A percentile compares a stretch with the other conserved stretches of the same genome.
phyloP scores from a whole-genome alignment of 441 rosid genomes.

The Flueggea neowawraea region DNA sequence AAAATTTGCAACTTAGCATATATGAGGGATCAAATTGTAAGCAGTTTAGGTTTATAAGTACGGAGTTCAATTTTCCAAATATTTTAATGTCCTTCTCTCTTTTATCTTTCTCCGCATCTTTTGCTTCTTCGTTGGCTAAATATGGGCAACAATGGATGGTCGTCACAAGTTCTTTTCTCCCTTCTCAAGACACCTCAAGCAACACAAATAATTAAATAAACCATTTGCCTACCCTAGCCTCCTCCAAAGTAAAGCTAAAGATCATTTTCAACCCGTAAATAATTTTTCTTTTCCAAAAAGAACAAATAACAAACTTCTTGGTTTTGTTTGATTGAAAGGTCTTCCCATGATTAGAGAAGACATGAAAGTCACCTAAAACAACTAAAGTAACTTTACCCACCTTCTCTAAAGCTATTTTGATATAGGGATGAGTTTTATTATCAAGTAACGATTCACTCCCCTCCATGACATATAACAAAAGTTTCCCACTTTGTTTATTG shows the following conservation, averaged over 20 bases:
- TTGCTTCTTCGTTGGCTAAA: constrained; percentile 14
- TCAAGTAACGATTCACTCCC: neutral
- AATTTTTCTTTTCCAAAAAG: neutral
- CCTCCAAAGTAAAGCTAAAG: neutral
- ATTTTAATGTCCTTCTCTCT: neutral
- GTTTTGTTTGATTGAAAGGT: neutral
- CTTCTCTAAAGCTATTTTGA: neutral
- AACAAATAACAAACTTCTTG: neutral
- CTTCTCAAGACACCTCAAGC: constrained; percentile 45
- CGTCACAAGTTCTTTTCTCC: constrained; percentile 43
- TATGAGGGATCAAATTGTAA: too few species aligned
- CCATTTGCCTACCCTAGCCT: neutral
- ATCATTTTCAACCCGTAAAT: too few species aligned
- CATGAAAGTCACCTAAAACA: too few species aligned
- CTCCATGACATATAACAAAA: neutral
- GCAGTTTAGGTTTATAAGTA: too few species aligned
- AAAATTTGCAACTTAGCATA: too few species aligned
- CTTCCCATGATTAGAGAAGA: too few species aligned
- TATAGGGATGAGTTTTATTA: neutral
- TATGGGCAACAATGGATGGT: constrained; percentile 9
- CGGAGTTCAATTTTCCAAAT: too few species aligned
- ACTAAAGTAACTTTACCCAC: too few species aligned
- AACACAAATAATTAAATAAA: constrained; percentile 6
- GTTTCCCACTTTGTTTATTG: constrained; percentile 1
- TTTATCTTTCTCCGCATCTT: neutral